Percentiles rank a stretch among this genome's conserved stretches.
Conservation (phyloP, 164 flowering plant genomes). For the Annona squamosa region DNA sequence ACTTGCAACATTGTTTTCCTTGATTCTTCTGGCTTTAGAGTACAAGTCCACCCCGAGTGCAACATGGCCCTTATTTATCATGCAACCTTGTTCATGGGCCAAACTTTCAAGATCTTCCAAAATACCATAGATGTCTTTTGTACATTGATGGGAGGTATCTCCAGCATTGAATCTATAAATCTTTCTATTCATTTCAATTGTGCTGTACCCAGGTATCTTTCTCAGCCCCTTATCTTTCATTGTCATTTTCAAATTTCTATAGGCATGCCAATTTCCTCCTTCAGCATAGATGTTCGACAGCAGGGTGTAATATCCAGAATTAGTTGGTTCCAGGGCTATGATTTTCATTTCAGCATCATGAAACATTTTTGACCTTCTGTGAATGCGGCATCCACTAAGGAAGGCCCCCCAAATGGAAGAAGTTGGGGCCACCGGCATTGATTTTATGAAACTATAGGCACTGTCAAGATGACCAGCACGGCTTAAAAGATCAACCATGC, state of each 20-base stretch:
- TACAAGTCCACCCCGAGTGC: not conserved
- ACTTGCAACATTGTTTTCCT: constrained; percentile 11
- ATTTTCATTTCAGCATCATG: constrained; percentile 29
- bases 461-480: constrained; percentile 62
- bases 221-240: constrained; percentile 44
- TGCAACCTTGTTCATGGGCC: constrained; percentile 19
- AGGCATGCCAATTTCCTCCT: constrained; percentile 54
- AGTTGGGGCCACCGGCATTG: constrained; percentile 44
- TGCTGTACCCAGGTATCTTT: constrained; percentile 65
- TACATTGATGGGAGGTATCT: constrained; percentile 26
- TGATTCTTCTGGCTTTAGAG: not conserved
- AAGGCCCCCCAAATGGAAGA: constrained; percentile 71
- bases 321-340: constrained; percentile 33
- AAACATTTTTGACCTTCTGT: constrained; percentile 51
- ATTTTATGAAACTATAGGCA: constrained; percentile 47
- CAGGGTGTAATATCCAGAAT: constrained; percentile 50
- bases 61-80: constrained; percentile 6
- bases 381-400: constrained; percentile 69
- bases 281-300: constrained; percentile 68
- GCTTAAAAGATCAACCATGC: constrained; percentile 74
- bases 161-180: constrained; percentile 35
- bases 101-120: constrained; percentile 21
- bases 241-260: constrained; percentile 37
- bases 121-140: constrained; percentile 22
- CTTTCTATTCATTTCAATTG: constrained; percentile 35